Evolutionary conservation across 441 rosid species (phyloP), one percentile per base, ranked within the genome.

Genomic region (Syzygium malaccense): DNA sequence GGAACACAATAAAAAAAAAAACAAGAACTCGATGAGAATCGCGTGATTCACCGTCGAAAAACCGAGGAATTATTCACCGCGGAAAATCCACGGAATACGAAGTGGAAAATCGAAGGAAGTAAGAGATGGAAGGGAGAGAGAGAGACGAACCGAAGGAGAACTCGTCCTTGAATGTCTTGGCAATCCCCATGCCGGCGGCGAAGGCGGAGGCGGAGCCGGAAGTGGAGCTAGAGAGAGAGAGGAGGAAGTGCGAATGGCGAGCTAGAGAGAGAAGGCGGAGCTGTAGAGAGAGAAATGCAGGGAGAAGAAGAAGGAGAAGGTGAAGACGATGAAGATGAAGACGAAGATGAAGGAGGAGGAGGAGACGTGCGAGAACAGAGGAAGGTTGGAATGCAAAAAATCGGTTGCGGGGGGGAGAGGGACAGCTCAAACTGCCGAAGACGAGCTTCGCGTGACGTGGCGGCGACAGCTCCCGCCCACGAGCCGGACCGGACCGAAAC

Each of bases 41-140:
- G 51, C 51, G 25, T 0, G 2, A 23, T 23, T 75, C 17, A 1
- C 1, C 83, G 8, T 5, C n/a, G 14, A 71, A 58, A 37, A 71
- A 71, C 6, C 80, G 3, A 41, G 49, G 48, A 23, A 14, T 33
- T 0, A 33, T 71, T 71, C 26, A 0, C 48, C 48, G 5, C 26
- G 45, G 8, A 68, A 11, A 37, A 37, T 71, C 51, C 15, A 37
- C 83, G 13, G 6, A 23, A 23, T 51, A 37, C 5, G n/a, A 13
- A 75, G 64, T 26, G 48, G 64, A 56, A 92, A 90, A 86, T 90
- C 90, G 90, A 92, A 92, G 83, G 91, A 92, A 90, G 90, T 91
- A 45, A 90, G 91, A 88, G 92, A 90, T 7, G 48, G 9, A 85
- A 90, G 87, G 86, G 51, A 12, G 30, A 49, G 1, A 85, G 45